A percentile compares a stretch with the other conserved stretches of the same genome.
Conservation (phyloP, 2,329 filamentous ascomycete species). For the Ophiostoma himal-ulmi region DNA sequence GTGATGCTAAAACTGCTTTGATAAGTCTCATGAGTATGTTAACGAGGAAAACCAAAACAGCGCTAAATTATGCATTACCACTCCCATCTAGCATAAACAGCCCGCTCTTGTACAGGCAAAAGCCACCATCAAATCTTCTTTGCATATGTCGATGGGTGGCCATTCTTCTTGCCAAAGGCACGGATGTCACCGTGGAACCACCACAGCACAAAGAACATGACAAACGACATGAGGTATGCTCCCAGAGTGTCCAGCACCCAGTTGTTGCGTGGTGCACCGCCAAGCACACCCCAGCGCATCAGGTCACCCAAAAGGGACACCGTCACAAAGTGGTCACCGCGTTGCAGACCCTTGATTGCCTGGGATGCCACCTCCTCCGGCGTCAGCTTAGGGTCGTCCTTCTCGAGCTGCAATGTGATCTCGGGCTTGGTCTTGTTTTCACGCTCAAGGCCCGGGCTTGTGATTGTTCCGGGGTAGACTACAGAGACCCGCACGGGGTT, state of each 20-base stretch:
- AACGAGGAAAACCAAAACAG: neutral
- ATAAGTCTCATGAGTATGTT: too few species aligned
- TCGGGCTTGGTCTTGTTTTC: constrained; percentile 77
- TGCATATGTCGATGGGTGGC: constrained; percentile 48
- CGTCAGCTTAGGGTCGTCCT: constrained; percentile 71
- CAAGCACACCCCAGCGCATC: constrained; percentile 59
- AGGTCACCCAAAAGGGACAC: constrained; percentile 65
- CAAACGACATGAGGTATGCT: constrained; percentile 46
- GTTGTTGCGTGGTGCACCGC: constrained; percentile 53
- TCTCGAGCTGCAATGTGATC: constrained; percentile 73
- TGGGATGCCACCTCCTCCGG: constrained; percentile 69
- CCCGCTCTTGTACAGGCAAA: neutral
- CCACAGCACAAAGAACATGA: constrained; percentile 53
- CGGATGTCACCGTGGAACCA: constrained; percentile 54
- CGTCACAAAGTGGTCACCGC: constrained; percentile 71
- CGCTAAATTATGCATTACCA: neutral
- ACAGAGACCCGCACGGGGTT: constrained; percentile 66
- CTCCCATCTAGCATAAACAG: neutral
- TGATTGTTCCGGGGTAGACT: constrained; percentile 79
- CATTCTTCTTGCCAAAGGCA: constrained; percentile 52
- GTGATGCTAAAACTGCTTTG: too few species aligned
- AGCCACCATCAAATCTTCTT: neutral
- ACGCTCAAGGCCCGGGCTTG: constrained; percentile 64
- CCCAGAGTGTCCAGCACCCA: constrained; percentile 55
- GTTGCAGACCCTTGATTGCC: constrained; percentile 69